Evolutionary conservation across 1,139 yeast species (phyloP).

Genomic region (Debaryomyces robertsiae): DNA sequence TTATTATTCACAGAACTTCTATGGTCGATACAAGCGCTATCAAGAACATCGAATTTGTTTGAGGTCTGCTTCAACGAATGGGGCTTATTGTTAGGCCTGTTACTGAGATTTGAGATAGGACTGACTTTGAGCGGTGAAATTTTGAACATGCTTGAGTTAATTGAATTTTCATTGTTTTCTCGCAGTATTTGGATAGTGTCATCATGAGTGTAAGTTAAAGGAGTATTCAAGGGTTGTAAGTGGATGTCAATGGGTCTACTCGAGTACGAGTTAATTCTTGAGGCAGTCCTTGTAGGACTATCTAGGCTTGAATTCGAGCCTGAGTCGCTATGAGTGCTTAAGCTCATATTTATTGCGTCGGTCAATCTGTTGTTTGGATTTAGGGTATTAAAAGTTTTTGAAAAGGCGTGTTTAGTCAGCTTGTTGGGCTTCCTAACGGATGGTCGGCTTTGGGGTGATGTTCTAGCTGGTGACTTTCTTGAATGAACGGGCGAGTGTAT

Average conservation of each 20-base stretch:
- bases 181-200: conserved; percentile 7
- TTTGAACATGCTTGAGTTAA: conserved; percentile 15
- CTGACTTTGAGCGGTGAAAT: conserved; percentile 25
- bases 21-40: conserved; percentile 13
- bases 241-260: conserved; percentile 20
- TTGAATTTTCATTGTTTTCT: conserved; percentile 12
- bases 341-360: conserved; percentile 23
- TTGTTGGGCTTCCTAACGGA: conserved; percentile 3
- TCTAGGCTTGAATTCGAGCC: conserved; percentile 16
- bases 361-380: conserved; percentile 17
- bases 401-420: background rate
- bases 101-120: conserved; percentile 9
- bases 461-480: conserved; percentile 16
- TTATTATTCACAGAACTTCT: conserved; percentile 12
- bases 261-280: conserved; percentile 15
- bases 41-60: conserved; percentile 13
- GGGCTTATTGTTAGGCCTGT: background rate
- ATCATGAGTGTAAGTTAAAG: conserved; percentile 21
- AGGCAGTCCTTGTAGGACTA: conserved; percentile 22
- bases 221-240: conserved; percentile 36
- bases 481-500: conserved; percentile 10
- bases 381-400: background rate
- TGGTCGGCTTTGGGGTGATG: conserved; percentile 9
- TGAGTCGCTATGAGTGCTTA: conserved; percentile 14
- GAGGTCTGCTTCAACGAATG: conserved; percentile 15